phyloP scores from a whole-genome alignment of 2,329 filamentous ascomycete species.

The Dactylellina sp. region DNA sequence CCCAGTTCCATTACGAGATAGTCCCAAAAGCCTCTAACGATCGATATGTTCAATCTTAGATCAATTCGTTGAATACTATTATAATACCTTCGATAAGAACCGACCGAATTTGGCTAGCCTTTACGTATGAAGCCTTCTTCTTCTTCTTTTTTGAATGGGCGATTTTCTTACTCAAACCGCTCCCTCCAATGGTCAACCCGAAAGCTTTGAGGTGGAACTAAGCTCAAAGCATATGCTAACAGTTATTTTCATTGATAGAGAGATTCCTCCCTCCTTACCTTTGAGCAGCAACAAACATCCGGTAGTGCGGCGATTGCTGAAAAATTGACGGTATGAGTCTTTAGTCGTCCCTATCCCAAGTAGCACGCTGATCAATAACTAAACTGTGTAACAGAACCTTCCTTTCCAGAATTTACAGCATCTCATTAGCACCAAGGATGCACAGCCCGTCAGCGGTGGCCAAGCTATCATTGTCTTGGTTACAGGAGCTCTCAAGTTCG shows the following conservation, averaged over 20 bases:
- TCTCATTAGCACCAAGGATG: slow-evolving; percentile 80
- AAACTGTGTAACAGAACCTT: slow-evolving; percentile 71
- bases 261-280: slow-evolving; percentile 90
- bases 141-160: too few relatives aligned
- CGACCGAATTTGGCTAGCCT: slow-evolving; percentile 75
- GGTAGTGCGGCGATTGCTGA: slow-evolving; percentile 77
- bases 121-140: slow-evolving; percentile 74
- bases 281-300: slow-evolving; percentile 77
- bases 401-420: slow-evolving; percentile 86
- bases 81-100: slow-evolving; percentile 83
- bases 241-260: slow-evolving; percentile 68
- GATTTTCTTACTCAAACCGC: too few relatives aligned
- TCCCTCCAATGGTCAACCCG: too few relatives aligned
- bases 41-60: slow-evolving; percentile 67
- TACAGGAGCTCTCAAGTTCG: slow-evolving; percentile 85
- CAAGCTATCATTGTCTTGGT: slow-evolving; percentile 83
- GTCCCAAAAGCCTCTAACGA: neutral
- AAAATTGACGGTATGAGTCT: slow-evolving; percentile 80
- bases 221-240: slow-evolving; percentile 19
- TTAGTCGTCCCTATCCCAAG: neutral
- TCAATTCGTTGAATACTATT: slow-evolving; percentile 91
- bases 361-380: neutral
- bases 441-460: slow-evolving; percentile 79
- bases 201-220: slow-evolving; percentile 1
- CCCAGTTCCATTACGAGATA: neutral